phyloP scores from a whole-genome alignment of 106 monocot genomes.

The Allium fistulosum region DNA sequence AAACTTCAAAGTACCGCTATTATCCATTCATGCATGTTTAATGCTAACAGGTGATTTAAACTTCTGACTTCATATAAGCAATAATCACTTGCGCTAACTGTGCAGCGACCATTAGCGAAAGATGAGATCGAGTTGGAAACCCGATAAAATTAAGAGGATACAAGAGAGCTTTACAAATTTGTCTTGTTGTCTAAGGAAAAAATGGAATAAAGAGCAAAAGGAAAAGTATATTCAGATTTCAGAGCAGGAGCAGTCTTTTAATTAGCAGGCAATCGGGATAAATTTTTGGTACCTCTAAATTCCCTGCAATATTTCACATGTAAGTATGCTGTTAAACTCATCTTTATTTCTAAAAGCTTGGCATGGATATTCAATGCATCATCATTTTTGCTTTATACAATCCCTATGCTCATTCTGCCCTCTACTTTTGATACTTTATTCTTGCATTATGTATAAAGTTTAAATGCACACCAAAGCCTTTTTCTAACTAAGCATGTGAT shows the following conservation, averaged over 20 bases:
- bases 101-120: no score
- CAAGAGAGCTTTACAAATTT: constrained; percentile 7
- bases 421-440: not conserved
- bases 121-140: no score
- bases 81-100: no score
- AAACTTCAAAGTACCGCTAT: no score
- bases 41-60: no score
- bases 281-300: not conserved
- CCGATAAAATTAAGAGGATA: not conserved
- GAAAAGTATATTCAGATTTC: constrained; percentile 3
- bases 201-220: constrained; percentile 8
- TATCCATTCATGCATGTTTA: no score
- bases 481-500: constrained; percentile 12
- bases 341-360: constrained; percentile 12
- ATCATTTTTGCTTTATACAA: constrained; percentile 8
- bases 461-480: constrained; percentile 2
- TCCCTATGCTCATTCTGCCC: constrained; percentile 2
- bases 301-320: constrained; percentile 1
- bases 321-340: not conserved
- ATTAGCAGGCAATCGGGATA: constrained; percentile 6
- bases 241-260: constrained; percentile 4
- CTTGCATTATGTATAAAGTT: constrained; percentile 2
- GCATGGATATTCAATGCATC: constrained; percentile 11
- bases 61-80: no score
- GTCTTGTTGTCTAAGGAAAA: constrained; percentile 9